Percentiles rank a stretch among this genome's conserved stretches.
Conservation (phyloP, 1,139 yeast genomes). For the Hansenula sp. region DNA sequence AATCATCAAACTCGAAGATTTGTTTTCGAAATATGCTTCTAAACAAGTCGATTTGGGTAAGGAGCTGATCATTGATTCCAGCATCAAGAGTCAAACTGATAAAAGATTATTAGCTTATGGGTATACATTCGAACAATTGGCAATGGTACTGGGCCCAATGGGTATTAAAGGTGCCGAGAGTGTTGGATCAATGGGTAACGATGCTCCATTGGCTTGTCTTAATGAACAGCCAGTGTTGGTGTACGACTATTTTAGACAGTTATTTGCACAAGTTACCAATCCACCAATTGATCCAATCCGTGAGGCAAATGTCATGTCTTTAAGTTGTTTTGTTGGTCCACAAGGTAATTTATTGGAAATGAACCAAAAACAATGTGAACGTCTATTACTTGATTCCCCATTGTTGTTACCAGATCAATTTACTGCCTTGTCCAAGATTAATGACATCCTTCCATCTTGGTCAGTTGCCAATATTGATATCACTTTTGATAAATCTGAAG, state of each 20-base stretch:
- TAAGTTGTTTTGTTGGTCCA: slow-evolving; percentile 96
- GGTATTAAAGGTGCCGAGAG: slow-evolving; percentile 90
- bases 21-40: slow-evolving; percentile 52
- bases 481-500: slow-evolving; percentile 82
- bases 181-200: slow-evolving; percentile 98
- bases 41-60: slow-evolving; percentile 38
- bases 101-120: slow-evolving; percentile 86
- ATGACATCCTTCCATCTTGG: slow-evolving; percentile 82
- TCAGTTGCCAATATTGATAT: slow-evolving; percentile 77
- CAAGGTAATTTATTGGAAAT: slow-evolving; percentile 94
- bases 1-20: slow-evolving; percentile 77
- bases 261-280: slow-evolving; percentile 97
- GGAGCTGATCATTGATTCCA: slow-evolving; percentile 17
- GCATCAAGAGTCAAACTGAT: slow-evolving; percentile 52
- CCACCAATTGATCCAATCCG: slow-evolving; percentile 99
- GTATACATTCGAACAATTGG: slow-evolving; percentile 87
- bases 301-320: slow-evolving; percentile 94
- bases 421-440: slow-evolving; percentile 67
- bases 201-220: slow-evolving; percentile 93
- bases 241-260: slow-evolving; percentile 92
- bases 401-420: slow-evolving; percentile 72
- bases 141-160: slow-evolving; percentile 87
- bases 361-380: slow-evolving; percentile 88
- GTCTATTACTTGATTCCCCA: slow-evolving; percentile 80
- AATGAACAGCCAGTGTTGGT: slow-evolving; percentile 88